These are phyloP conservation scores for Fusarium ambrosium DNA, from an alignment of 2,329 filamentous ascomycete genomes.

Conservation along the genomic window DNA sequence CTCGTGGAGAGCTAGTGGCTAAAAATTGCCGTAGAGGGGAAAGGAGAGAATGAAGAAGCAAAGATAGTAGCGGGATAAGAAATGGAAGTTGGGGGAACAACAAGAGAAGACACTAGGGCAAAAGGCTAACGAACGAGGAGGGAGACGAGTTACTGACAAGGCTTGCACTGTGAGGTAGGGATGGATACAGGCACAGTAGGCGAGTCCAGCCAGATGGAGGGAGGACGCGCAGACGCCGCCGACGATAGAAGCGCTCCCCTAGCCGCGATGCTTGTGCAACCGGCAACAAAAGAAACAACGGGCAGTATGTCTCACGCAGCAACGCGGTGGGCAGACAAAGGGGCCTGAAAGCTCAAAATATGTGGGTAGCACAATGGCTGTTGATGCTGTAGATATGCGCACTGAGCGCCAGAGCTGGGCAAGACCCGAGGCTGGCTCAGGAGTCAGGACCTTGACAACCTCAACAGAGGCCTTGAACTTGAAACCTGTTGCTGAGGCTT, in stretches of 20 bases:
- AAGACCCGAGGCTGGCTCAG: not conserved
- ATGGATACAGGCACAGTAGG: constrained; percentile 29
- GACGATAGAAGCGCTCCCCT: constrained; percentile 24
- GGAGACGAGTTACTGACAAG: constrained; percentile 39
- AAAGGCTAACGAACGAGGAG: constrained; percentile 32
- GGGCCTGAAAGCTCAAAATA: not conserved
- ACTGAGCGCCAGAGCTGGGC: not conserved
- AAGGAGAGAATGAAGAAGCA: constrained; percentile 13
- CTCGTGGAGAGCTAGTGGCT: constrained; percentile 35
- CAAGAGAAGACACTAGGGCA: constrained; percentile 22
- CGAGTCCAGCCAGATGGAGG: constrained; percentile 28
- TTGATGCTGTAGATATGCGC: not conserved
- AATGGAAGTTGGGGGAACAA: constrained; percentile 20
- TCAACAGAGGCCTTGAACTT: constrained; percentile 4
- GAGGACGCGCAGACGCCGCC: constrained; percentile 26
- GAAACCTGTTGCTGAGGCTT: constrained; percentile 34
- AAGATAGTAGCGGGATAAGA: constrained; percentile 10
- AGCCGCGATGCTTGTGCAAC: constrained; percentile 16
- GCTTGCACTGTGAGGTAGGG: constrained; percentile 33
- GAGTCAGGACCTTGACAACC: not conserved
- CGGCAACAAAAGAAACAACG: constrained; percentile 4
- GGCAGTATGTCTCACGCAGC: constrained; percentile 15
- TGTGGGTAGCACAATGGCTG: not conserved
- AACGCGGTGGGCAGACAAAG: not conserved
- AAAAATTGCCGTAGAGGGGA: constrained; percentile 9